Percentiles rank a stretch among this genome's conserved stretches.
These are phyloP conservation scores for Backusella psychrophila DNA, from an alignment of 192 early-diverging fungal genomes.

Conservation along the genomic window DNA sequence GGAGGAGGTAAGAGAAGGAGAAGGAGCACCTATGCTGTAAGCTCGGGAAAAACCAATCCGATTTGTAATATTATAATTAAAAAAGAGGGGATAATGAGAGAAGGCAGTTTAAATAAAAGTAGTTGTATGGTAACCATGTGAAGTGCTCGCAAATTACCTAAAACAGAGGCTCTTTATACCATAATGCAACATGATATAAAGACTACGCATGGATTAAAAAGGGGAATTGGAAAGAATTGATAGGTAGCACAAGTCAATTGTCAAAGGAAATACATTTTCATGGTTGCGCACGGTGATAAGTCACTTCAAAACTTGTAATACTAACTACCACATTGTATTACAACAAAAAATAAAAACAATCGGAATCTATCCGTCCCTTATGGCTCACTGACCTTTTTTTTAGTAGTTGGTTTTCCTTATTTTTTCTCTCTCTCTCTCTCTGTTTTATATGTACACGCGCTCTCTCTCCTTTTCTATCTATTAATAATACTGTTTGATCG, in stretches of 20 bases:
- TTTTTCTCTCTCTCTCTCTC: not conserved
- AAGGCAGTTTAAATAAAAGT: not conserved
- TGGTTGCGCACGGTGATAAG: constrained; percentile 1
- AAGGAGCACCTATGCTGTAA: not conserved
- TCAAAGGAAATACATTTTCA: not conserved
- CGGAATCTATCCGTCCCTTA: not conserved
- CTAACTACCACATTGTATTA: not conserved
- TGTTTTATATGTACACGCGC: not conserved
- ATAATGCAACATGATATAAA: not conserved
- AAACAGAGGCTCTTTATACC: not conserved
- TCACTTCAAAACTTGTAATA: constrained; percentile 9
- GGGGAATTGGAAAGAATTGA: not conserved
- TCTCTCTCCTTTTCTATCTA: not conserved
- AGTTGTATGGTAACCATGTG: not conserved
- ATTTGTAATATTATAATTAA: not conserved
- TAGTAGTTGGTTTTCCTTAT: not conserved
- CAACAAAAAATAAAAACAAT: not conserved
- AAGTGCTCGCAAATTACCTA: not conserved
- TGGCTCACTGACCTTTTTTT: not conserved
- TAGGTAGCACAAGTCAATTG: not conserved
- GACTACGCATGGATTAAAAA: not conserved
- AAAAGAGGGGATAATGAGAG: not conserved
- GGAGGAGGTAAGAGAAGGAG: not conserved
- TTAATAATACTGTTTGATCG: not conserved
- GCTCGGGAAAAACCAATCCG: not conserved